Percentiles rank a stretch among this genome's conserved stretches.
Evolutionary conservation across 2,329 filamentous ascomycete species (phyloP).

Genomic region (Pestalotiopsis sp.): DNA sequence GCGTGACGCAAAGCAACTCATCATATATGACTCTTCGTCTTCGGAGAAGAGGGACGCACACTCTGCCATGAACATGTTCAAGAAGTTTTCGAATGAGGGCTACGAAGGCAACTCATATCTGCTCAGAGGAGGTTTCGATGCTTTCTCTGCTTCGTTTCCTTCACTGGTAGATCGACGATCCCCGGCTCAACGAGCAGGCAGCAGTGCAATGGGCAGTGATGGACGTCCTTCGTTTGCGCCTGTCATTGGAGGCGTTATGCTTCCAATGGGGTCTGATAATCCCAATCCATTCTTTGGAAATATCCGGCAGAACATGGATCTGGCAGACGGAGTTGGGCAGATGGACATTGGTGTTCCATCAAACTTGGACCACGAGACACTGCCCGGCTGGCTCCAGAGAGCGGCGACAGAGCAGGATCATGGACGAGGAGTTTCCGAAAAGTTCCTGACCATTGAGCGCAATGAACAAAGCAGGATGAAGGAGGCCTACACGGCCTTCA

Average conservation of each 20-base stretch:
- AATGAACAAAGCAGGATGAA: constrained; percentile 92
- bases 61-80: constrained; percentile 82
- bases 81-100: constrained; percentile 87
- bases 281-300: constrained; percentile 93
- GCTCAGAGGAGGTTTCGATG: constrained; percentile 78
- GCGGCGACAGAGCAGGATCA: constrained; percentile 69
- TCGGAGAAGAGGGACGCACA: constrained; percentile 77
- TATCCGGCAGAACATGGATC: constrained; percentile 94
- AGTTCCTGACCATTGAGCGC: constrained; percentile 82
- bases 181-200: constrained; percentile 52
- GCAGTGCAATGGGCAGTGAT: constrained; percentile 46
- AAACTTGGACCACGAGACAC: constrained; percentile 46
- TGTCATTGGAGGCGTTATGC: constrained; percentile 85
- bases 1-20: constrained; percentile 72
- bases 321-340: constrained; percentile 90
- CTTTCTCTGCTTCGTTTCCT: constrained; percentile 70
- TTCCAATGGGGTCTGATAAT: constrained; percentile 70
- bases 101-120: constrained; percentile 76
- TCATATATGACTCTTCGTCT: constrained; percentile 85
- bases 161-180: constrained; percentile 59
- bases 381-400: constrained; percentile 78
- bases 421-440: constrained; percentile 79
- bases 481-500: constrained; percentile 63
- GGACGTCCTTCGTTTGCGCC: constrained; percentile 58
- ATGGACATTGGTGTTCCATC: constrained; percentile 56